phyloP scores from a whole-genome alignment of 2,329 filamentous ascomycete species.

The Coniochaeta sp. region DNA sequence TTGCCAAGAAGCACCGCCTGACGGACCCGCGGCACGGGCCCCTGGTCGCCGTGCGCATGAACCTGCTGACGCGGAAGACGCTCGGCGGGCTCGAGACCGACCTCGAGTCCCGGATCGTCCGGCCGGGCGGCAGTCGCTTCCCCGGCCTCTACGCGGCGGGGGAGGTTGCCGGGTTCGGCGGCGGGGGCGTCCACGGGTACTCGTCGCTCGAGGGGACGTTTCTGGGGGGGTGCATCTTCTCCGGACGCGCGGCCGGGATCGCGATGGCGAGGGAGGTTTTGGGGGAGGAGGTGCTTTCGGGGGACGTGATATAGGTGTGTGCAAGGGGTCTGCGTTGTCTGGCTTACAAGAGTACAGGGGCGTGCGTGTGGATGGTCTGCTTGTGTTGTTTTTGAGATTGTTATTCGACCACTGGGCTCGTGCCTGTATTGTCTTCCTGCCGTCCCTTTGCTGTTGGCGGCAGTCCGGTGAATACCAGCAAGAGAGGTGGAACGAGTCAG shows the following conservation, averaged over 20 bases:
- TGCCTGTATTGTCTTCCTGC: no score
- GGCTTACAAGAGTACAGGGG: no score
- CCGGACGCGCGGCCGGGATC: constrained; percentile 47
- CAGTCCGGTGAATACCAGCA: no score
- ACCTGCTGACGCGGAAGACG: constrained; percentile 54
- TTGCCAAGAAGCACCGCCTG: constrained; percentile 46
- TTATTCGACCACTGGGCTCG: no score
- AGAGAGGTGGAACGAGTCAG: no score
- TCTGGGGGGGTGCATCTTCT: constrained; percentile 56
- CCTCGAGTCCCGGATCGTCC: constrained; percentile 47
- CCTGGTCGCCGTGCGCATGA: constrained; percentile 53
- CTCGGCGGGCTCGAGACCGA: constrained; percentile 55
- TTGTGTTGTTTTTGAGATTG: no score
- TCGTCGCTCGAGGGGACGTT: constrained; percentile 57
- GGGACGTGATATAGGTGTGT: background rate
- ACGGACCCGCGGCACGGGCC: constrained; percentile 49
- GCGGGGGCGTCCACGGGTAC: constrained; percentile 56
- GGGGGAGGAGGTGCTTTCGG: background rate
- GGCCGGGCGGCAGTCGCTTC: constrained; percentile 38
- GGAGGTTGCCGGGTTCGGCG: constrained; percentile 54
- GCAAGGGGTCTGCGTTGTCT: no score
- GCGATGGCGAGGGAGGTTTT: constrained; percentile 43
- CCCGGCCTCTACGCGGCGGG: constrained; percentile 52
- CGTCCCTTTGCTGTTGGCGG: no score
- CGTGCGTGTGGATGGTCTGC: no score